Evolutionary conservation across 2,329 filamentous ascomycete genomes (phyloP).

Genomic region (Microsporum audouinii): DNA sequence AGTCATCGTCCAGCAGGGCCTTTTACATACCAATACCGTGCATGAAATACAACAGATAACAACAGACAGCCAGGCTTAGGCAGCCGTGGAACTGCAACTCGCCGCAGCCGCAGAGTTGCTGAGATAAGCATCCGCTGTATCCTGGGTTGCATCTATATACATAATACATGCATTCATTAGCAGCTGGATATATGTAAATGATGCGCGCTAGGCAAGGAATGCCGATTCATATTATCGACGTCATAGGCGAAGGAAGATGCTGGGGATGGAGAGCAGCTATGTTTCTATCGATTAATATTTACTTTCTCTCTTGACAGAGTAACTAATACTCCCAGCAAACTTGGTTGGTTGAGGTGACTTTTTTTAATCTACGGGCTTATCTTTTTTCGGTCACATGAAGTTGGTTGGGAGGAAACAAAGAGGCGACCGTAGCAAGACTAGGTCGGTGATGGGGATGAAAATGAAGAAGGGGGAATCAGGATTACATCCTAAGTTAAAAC

Average conservation of each 20-base stretch:
- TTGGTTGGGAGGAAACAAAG: background rate
- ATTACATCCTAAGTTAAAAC: background rate
- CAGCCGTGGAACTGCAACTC: background rate
- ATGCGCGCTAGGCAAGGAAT: background rate
- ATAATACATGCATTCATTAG: background rate
- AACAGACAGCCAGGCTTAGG: too few species aligned
- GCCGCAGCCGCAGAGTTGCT: background rate
- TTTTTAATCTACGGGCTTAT: background rate
- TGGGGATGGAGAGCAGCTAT: background rate
- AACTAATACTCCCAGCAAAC: background rate
- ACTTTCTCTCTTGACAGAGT: background rate
- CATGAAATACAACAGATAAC: background rate
- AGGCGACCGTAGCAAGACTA: background rate
- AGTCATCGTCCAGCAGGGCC: background rate
- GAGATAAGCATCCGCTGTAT: background rate
- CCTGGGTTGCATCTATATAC: background rate
- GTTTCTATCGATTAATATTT: too few species aligned
- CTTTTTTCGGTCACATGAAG: background rate
- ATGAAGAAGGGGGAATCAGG: background rate
- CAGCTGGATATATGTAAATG: background rate
- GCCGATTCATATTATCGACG: background rate
- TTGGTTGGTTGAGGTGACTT: background rate
- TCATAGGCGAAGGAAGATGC: background rate
- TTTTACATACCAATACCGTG: background rate
- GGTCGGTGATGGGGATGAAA: background rate